Evolutionary conservation across 2,329 filamentous ascomycete genomes (phyloP).

Genomic region (Diaporthe caulivora): DNA sequence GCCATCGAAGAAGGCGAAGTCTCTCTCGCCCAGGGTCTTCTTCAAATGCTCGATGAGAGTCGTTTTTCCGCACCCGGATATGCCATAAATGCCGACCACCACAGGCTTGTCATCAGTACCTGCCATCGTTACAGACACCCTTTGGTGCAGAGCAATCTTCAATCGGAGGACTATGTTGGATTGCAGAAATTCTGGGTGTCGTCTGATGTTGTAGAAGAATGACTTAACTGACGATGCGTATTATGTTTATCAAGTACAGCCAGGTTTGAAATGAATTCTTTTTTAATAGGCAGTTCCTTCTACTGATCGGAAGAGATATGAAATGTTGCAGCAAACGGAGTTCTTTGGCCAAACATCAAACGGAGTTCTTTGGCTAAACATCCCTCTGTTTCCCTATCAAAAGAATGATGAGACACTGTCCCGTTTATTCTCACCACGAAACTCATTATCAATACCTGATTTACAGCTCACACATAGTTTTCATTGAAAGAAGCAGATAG

Average conservation of each 20-base stretch:
- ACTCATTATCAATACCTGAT: neutral
- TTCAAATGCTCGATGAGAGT: conserved; percentile 57
- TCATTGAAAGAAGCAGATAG: no score
- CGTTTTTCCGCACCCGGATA: conserved; percentile 67
- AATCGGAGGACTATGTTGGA: neutral
- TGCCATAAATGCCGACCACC: conserved; percentile 67
- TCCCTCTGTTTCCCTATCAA: neutral
- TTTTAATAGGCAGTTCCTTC: no score
- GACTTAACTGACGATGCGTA: neutral
- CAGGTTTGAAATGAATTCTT: no score
- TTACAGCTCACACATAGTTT: no score
- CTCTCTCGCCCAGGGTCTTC: conserved; percentile 46
- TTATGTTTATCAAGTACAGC: neutral
- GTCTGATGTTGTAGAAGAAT: neutral
- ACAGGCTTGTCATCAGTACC: conserved; percentile 46
- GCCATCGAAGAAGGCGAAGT: conserved; percentile 65
- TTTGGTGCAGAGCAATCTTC: neutral
- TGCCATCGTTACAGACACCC: neutral
- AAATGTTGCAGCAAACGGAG: neutral
- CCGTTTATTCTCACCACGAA: neutral
- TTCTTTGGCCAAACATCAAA: neutral
- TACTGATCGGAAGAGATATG: neutral
- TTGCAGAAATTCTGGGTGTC: no score
- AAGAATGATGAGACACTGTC: neutral
- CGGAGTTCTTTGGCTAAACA: neutral